Conservation (phyloP, 2,329 filamentous ascomycete species). For the Calonectria hawksworthii region DNA sequence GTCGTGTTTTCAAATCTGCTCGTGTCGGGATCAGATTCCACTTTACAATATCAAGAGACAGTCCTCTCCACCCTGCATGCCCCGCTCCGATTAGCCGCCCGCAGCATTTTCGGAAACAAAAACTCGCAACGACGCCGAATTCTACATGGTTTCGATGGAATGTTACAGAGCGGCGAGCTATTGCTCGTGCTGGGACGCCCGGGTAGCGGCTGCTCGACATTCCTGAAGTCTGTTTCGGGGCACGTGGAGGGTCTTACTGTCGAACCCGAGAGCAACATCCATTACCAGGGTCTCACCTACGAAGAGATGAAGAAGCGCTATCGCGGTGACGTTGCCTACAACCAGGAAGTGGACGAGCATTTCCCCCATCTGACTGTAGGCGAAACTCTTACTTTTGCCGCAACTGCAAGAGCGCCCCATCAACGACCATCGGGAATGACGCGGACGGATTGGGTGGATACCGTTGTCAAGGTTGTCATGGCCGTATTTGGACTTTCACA, state of each 20-base stretch:
- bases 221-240: not conserved
- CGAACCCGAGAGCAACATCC: not conserved
- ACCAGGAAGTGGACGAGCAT: not conserved
- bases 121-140: not conserved
- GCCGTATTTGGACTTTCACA: not conserved
- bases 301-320: not conserved
- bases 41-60: not conserved
- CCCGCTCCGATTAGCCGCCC: not conserved
- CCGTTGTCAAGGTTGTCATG: slow-evolving; percentile 4
- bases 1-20: not conserved
- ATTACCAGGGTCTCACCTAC: slow-evolving; percentile 1
- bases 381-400: slow-evolving; percentile 5
- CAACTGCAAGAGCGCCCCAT: not conserved
- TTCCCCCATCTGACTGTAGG: not conserved
- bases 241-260: not conserved
- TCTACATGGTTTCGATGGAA: not conserved
- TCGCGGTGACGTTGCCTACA: not conserved
- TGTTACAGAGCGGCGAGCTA: not conserved
- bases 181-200: not conserved
- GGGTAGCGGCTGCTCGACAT: not conserved
- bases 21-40: not conserved
- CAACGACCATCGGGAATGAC: not conserved
- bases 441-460: not conserved
- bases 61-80: not conserved
- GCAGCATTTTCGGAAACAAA: not conserved